Conservation (phyloP, 345 rosid species). For the Camelina laxa region DNA sequence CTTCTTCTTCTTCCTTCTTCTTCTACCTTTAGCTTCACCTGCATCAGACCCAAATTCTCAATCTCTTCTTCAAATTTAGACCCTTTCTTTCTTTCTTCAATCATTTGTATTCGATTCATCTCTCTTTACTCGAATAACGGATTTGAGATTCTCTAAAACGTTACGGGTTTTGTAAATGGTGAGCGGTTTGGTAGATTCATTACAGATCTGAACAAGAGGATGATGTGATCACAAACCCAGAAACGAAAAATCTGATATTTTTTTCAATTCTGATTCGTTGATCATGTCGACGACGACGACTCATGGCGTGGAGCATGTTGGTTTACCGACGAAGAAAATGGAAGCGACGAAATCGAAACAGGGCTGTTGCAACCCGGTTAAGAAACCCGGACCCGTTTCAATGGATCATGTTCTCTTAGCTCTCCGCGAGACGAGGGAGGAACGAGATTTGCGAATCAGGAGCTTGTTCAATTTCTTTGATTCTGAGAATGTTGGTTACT, state of each 20-base stretch:
- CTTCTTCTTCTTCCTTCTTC: conserved; percentile 28
- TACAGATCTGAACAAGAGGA: conserved; percentile 25
- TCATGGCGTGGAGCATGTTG: conserved; percentile 58
- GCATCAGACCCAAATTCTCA: conserved; percentile 9
- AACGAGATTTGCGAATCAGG: conserved; percentile 60
- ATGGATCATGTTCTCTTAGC: conserved; percentile 77
- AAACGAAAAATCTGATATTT: conserved; percentile 2
- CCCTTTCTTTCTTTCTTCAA: conserved; percentile 24
- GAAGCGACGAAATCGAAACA: conserved; percentile 44
- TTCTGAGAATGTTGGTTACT: conserved; percentile 50
- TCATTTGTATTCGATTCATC: neutral
- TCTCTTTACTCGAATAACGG: neutral
- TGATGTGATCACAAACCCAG: conserved; percentile 33
- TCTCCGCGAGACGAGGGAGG: conserved; percentile 67
- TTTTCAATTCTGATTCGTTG: neutral
- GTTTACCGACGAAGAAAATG: conserved; percentile 50
- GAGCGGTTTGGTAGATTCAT: conserved; percentile 12
- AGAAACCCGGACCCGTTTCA: conserved; percentile 55
- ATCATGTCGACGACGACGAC: conserved; percentile 50
- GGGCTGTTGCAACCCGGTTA: conserved; percentile 52
- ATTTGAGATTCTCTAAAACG: neutral
- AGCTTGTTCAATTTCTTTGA: conserved; percentile 68
- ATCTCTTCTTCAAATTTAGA: conserved; percentile 11
- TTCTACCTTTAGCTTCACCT: conserved; percentile 32
- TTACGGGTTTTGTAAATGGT: conserved; percentile 18